phyloP scores from a whole-genome alignment of 345 rosid species.

The Arabidopsis arenosa region DNA sequence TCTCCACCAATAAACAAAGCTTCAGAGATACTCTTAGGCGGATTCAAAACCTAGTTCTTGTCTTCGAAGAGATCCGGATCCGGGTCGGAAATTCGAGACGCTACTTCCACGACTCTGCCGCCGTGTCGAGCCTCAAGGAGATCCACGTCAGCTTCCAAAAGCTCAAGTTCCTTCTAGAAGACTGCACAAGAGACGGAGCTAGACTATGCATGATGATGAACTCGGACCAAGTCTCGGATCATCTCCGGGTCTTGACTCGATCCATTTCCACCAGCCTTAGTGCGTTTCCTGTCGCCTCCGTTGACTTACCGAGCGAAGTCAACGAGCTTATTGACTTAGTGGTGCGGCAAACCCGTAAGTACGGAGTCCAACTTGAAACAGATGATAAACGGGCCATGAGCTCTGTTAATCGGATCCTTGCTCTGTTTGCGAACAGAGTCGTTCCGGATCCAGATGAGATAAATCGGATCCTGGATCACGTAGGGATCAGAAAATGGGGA shows the following conservation, averaged over 20 bases:
- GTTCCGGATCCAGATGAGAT: constrained; percentile 54
- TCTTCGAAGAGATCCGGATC: constrained; percentile 67
- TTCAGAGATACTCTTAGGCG: constrained; percentile 58
- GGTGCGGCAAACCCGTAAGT: constrained; percentile 62
- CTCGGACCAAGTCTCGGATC: constrained; percentile 55
- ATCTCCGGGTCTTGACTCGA: constrained; percentile 55
- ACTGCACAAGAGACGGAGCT: constrained; percentile 71
- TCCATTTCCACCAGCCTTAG: constrained; percentile 65
- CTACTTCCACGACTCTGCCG: constrained; percentile 40
- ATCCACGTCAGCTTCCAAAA: constrained; percentile 75
- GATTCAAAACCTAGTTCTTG: constrained; percentile 54
- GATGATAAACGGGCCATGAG: constrained; percentile 49
- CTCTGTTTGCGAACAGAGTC: constrained; percentile 58
- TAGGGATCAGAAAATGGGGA: constrained; percentile 65
- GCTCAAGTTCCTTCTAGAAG: constrained; percentile 69
- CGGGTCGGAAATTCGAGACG: constrained; percentile 40
- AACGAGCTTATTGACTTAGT: constrained; percentile 74
- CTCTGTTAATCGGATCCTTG: constrained; percentile 47
- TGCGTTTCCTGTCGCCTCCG: constrained; percentile 54
- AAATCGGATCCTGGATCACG: constrained; percentile 56
- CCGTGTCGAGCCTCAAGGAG: constrained; percentile 63
- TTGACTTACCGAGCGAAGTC: constrained; percentile 63
- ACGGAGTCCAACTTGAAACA: constrained; percentile 50
- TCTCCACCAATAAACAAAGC: constrained; percentile 59
- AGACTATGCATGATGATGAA: constrained; percentile 62